Evolutionary conservation across 257 asterid species (phyloP).

Genomic region (Hygrophila difformis): DNA sequence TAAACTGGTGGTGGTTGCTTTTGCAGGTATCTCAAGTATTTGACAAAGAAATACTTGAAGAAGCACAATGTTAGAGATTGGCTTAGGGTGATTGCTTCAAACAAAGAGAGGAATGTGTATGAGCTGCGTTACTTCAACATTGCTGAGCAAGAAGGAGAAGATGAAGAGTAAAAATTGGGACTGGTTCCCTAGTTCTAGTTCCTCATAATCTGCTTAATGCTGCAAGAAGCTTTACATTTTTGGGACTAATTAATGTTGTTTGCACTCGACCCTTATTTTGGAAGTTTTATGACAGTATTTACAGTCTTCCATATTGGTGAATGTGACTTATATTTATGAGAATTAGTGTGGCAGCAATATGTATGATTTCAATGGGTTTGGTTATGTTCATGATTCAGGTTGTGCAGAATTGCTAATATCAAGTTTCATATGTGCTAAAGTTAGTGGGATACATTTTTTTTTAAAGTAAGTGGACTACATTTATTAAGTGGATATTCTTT

Average conservation of each 20-base stretch:
- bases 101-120: constrained; percentile 62
- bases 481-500: too few relatives aligned
- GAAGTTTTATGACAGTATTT: constrained; percentile 8
- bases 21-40: constrained; percentile 60
- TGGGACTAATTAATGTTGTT: constrained; percentile 15
- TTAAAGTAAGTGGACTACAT: too few relatives aligned
- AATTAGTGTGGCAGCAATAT: not conserved
- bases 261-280: not conserved
- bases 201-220: constrained; percentile 3
- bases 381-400: too few relatives aligned
- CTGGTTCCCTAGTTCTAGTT: not conserved
- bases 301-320: constrained; percentile 14
- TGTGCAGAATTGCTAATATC: too few relatives aligned
- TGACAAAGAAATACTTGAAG: constrained; percentile 77
- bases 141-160: constrained; percentile 67
- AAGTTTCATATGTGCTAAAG: too few relatives aligned
- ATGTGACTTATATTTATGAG: constrained; percentile 5
- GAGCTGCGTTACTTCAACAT: constrained; percentile 71
- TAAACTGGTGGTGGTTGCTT: not conserved
- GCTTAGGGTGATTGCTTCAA: constrained; percentile 73
- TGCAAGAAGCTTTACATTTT: constrained; percentile 5
- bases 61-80: constrained; percentile 71
- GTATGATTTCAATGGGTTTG: not conserved
- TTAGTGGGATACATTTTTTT: too few relatives aligned
- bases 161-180: constrained; percentile 34